Evolutionary conservation across 2,329 filamentous ascomycete species (phyloP), one percentile per base, ranked within the genome.

Genomic region (Colletotrichum chlorophyti): DNA sequence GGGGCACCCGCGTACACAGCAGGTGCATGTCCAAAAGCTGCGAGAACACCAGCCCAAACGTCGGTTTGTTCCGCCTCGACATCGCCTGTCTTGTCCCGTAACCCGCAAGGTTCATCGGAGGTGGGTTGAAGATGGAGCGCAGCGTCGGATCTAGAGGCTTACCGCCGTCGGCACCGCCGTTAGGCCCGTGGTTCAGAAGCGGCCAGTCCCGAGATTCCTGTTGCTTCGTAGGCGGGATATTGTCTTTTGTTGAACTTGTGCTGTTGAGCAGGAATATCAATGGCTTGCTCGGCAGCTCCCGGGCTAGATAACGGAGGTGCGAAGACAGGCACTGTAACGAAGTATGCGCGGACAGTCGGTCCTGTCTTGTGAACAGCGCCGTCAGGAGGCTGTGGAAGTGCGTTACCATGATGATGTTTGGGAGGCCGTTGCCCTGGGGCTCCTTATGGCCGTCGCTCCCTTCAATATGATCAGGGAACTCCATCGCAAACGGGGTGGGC

Each of bases 211-310:
- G 60, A 27, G 9, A 60, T 34, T 50, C 37, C 27, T 35, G 10
- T 40, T 21, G 7, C 1, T 15, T 29, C 17, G 17, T 42, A 5
- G 48, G 55, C 8, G 59, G 6, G 27, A 52, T 4, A 58, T 21
- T 29, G 35, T 38, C 53, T 14, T 59, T 59, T 7, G 57, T 32
- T 1, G 66, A 67, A 6, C 69, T 74, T 1, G 79, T 83, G 0
- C 79, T 77, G 71, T 87, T 87, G 53, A 86, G 75, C 2, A 87
- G 70, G 57, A 87, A 68, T 26, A 86, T 71, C 6, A 87, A 74
- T 2, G 83, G 78, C 11, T 69, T 74, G 10, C 72, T 71, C 7
- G 71, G 53, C 19, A 76, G 62, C 8, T 69, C 74, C 26, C 74
- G 76, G 1, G 81, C 71, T 7, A 86, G 69, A 58, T 73, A 69